Base-by-base conservation (phyloP, 768 basidiomycete genomes). In the Auricularia heimuer region DNA sequence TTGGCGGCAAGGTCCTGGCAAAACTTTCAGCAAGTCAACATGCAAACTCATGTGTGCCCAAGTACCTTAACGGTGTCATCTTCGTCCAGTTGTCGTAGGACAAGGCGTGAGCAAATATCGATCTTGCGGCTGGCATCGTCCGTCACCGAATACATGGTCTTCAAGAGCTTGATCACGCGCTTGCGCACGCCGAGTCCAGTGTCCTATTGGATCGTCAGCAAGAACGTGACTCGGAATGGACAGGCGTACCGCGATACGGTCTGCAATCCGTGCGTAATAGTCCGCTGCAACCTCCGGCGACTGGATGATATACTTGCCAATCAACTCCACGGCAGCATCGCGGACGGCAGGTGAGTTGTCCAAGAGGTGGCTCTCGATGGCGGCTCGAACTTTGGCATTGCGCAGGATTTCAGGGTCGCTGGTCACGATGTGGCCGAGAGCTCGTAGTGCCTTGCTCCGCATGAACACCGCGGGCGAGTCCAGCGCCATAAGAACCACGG, bases 281-380 rank as follows among this genome's bases (percentile, higher is more conserved):
- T 94, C 86, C 3, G 84, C 83, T 0, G 91, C 92, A n/a, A 98
- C 86, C 64, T 87, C 86, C 0, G 93, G 92, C 0, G 88, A 87
- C 67, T 93, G 89, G 42, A 94, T 85, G 80, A 98, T 88, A 71
- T 98, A 96, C 77, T 94, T 96, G n/a, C 97, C 97, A 65, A 98
- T 92, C 65, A 99, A 78, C 71, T 98, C 97, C 14, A 99, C 92
- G 4, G 96, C 94, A 3, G 94, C 94, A 73, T 99, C 97, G 11
- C 97, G 90, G 6, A 99, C 97, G 18, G 91, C 90, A 0, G 97
- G 89, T 0, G 97, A 98, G 68, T 83, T 89, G 69, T 99, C 97
- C 2, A 90, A 79, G 14, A 99, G 82, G 71, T 97, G 92, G 42
- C 85, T 86, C 74, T 98, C 94, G 68, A 99, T 92, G 2, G 91